phyloP scores from a whole-genome alignment of 208 protist genomes.

The Leishmania tropica region DNA sequence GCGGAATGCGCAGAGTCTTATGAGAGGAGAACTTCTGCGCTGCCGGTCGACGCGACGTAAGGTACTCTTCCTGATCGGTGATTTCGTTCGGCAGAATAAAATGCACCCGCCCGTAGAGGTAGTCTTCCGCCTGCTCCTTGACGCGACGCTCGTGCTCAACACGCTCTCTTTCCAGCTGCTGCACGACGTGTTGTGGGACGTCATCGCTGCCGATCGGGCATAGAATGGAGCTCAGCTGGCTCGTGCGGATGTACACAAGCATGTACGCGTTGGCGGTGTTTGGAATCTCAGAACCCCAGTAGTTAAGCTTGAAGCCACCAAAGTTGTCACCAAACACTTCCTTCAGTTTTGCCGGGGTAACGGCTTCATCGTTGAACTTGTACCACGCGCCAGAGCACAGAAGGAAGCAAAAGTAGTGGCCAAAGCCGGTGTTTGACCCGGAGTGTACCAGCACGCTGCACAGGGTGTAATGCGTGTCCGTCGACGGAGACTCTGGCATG shows the following conservation, averaged over 20 bases:
- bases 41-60: slow-evolving; percentile 42
- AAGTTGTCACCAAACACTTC: slow-evolving; percentile 91
- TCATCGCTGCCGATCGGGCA: slow-evolving; percentile 56
- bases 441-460: slow-evolving; percentile 90
- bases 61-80: slow-evolving; percentile 58
- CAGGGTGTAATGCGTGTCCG: slow-evolving; percentile 84
- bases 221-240: slow-evolving; percentile 63
- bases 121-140: slow-evolving; percentile 70
- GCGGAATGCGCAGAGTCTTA: slow-evolving; percentile 56
- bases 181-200: slow-evolving; percentile 75
- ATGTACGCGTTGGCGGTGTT: slow-evolving; percentile 89
- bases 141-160: slow-evolving; percentile 52
- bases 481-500: slow-evolving; percentile 61
- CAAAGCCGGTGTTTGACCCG: slow-evolving; percentile 86
- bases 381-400: slow-evolving; percentile 79
- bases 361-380: slow-evolving; percentile 92
- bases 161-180: slow-evolving; percentile 64
- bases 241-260: slow-evolving; percentile 90
- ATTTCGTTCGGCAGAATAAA: slow-evolving; percentile 74
- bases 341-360: slow-evolving; percentile 74
- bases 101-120: slow-evolving; percentile 81
- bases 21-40: slow-evolving; percentile 64
- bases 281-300: slow-evolving; percentile 85
- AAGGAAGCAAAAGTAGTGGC: slow-evolving; percentile 91
- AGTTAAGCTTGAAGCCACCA: slow-evolving; percentile 82